Evolutionary conservation across 2,329 filamentous ascomycete species (phyloP), one percentile per base, ranked within the genome.

Genomic region (Xylariaceae sp.): DNA sequence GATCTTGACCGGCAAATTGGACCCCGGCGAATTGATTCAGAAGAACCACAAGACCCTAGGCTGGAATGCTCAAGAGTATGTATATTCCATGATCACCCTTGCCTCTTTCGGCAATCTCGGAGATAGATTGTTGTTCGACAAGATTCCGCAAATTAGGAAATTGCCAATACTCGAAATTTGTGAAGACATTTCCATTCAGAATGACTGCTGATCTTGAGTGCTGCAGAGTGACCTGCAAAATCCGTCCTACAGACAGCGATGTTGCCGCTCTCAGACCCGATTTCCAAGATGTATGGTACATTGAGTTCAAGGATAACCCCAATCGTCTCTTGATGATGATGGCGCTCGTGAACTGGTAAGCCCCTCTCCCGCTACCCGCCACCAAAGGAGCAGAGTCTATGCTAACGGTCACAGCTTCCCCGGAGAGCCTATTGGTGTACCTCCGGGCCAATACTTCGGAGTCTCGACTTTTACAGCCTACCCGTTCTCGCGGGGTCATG

Each of bases 401-500:
- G 6, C 29, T 18, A n/a, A 38, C 18, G 36, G 8, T 15, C 13
- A 16, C 30, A 60, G 59, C 24, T 73, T 69, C 52, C 60, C 71
- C 1, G 69, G 65, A 0, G 67, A 74, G 32, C 69, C 62, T 1
- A 59, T 60, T 0, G 50, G 55, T 2, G 51, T 72, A 1, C 60
- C 62, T 0, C 47, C 52, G 0, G 58, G 51, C 34, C 74, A 81
- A 47, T 81, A 81, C 47, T 61, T 79, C 22, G 71, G 71, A 0
- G 56, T 73, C 11, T 73, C 66, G 0, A 66, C 66, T 3, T 83
- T 77, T 59, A 78, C 73, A 0, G 68, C 69, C 0, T 81, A 84
- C 53, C 80, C 81, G 0, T 78, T 73, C 54, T 83, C 78, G 1
- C 73, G 79, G 0, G 81, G 81, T 2, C 67, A 69, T 42, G 71